A percentile compares a stretch with the other conserved stretches of the same genome.
These are phyloP conservation scores for Penicillium dipodomyicola DNA, from an alignment of 495 filamentous ascomycete species.

Conservation along the genomic window DNA sequence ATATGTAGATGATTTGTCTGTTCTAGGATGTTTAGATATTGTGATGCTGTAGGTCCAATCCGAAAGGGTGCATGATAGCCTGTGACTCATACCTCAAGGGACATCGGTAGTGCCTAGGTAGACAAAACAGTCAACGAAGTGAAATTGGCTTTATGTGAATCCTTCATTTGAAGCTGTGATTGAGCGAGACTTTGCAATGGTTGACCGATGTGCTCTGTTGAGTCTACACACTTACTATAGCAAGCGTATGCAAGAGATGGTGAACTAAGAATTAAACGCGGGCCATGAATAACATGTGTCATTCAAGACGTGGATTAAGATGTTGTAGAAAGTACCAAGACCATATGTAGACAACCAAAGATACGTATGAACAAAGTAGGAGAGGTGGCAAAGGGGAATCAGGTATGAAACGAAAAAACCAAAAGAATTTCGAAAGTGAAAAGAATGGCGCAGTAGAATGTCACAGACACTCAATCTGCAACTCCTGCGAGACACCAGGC, in stretches of 20 bases:
- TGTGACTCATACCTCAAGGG: neutral
- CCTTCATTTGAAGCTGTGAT: neutral
- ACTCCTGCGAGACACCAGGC: conserved; percentile 37
- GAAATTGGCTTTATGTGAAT: neutral
- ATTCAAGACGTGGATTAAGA: neutral
- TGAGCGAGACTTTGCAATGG: neutral
- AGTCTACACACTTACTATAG: neutral
- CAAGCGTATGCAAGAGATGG: neutral
- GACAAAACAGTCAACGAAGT: neutral
- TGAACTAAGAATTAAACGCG: no score
- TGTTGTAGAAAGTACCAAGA: neutral
- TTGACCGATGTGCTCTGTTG: neutral
- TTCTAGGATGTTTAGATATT: neutral
- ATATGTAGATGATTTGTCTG: neutral
- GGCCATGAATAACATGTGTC: neutral
- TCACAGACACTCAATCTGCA: conserved; percentile 39
- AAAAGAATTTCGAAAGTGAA: neutral
- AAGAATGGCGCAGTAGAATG: conserved; percentile 5
- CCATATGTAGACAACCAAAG: neutral
- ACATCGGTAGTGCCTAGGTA: neutral
- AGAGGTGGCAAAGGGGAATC: conserved; percentile 5
- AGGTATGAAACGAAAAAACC: conserved; percentile 3
- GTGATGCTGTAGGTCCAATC: neutral
- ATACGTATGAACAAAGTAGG: neutral
- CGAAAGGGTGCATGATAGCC: neutral